A percentile compares a stretch with the other conserved stretches of the same genome.
phyloP scores from a whole-genome alignment of 306 rosid species.

The Citrullus amarus region DNA sequence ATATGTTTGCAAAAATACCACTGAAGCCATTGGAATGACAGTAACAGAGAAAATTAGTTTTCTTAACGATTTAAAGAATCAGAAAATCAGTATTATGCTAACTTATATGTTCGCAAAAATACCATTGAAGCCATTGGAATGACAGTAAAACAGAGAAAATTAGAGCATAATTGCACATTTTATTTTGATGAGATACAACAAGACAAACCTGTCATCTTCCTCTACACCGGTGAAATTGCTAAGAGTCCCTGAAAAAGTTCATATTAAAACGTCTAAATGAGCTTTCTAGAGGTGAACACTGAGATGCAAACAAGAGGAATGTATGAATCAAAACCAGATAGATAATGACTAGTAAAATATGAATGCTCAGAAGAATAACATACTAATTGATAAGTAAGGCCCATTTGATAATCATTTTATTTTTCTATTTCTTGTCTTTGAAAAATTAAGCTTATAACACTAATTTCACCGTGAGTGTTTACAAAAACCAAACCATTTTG shows the following conservation, averaged over 20 bases:
- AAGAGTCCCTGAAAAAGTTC: constrained; percentile 27
- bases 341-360: neutral
- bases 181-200: neutral
- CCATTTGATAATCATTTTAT: no score
- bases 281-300: constrained; percentile 21
- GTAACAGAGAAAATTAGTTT: neutral
- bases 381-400: neutral
- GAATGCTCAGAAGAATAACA: neutral
- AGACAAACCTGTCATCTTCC: constrained; percentile 44
- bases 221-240: constrained; percentile 33
- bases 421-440: no score
- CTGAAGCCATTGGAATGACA: neutral
- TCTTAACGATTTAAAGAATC: neutral
- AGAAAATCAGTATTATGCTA: neutral
- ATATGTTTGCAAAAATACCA: neutral
- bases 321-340: neutral
- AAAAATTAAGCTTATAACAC: no score
- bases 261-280: constrained; percentile 41
- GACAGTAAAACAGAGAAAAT: neutral
- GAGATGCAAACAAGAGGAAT: neutral
- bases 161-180: neutral
- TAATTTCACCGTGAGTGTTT: no score
- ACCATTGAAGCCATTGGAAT: neutral
- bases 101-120: neutral
- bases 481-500: no score